phyloP scores from a whole-genome alignment of 2,329 filamentous ascomycete species.

The Fusarium nanum region DNA sequence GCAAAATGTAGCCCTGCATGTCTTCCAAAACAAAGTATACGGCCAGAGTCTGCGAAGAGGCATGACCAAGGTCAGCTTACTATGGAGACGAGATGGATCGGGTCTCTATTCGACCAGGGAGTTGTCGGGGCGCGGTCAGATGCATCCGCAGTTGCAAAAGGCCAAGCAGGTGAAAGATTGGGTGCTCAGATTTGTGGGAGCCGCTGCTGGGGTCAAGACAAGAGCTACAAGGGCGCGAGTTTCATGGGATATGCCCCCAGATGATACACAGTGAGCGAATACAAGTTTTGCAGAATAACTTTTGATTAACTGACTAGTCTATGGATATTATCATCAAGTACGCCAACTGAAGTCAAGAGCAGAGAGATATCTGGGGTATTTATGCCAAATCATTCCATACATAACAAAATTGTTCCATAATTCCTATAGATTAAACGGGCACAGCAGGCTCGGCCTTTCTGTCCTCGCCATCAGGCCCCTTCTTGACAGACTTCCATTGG shows the following conservation, averaged over 20 bases:
- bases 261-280: conserved; percentile 53
- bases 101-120: conserved; percentile 68
- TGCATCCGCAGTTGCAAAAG: conserved; percentile 69
- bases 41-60: conserved; percentile 82
- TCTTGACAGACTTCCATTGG: conserved; percentile 67
- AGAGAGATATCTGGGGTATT: conserved; percentile 45
- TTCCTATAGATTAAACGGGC: conserved; percentile 32
- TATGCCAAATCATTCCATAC: conserved; percentile 37
- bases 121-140: conserved; percentile 52
- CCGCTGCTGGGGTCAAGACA: conserved; percentile 42
- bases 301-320: conserved; percentile 17
- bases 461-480: conserved; percentile 48
- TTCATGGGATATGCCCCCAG: conserved; percentile 56
- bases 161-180: conserved; percentile 77
- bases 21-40: conserved; percentile 82
- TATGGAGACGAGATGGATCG: conserved; percentile 64
- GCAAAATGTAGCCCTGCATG: conserved; percentile 80
- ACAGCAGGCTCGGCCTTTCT: conserved; percentile 45
- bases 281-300: not conserved
- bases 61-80: conserved; percentile 75
- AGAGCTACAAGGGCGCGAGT: conserved; percentile 26
- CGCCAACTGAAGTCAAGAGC: conserved; percentile 31
- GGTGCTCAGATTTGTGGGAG: conserved; percentile 76
- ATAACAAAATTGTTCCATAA: not conserved
- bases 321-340: conserved; percentile 23